Evolutionary conservation across 306 rosid genomes (phyloP).

Genomic region (Corylus americana): DNA sequence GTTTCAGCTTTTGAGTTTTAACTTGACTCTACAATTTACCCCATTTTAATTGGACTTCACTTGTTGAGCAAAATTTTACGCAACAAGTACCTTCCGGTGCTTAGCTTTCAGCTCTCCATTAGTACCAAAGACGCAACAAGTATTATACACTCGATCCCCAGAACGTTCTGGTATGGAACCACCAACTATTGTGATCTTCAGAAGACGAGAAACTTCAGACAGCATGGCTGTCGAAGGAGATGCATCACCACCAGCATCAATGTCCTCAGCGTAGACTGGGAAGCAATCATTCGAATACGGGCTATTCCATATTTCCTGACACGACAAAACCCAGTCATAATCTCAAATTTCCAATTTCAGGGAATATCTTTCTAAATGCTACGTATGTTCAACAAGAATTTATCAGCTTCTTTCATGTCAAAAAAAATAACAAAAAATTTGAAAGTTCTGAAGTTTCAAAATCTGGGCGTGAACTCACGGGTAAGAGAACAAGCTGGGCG

Average conservation of each 20-base stretch:
- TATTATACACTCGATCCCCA: slow-evolving; percentile 66
- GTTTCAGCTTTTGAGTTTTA: no score
- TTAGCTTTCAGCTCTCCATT: slow-evolving; percentile 78
- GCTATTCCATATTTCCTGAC: slow-evolving; percentile 93
- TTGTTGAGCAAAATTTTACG: not conserved
- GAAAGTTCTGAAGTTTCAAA: not conserved
- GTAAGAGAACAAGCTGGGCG: slow-evolving; percentile 77
- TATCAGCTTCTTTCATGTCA: not conserved
- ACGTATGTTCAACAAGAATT: not conserved
- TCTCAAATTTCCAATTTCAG: not conserved
- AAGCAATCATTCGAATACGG: slow-evolving; percentile 88
- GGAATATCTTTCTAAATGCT: not conserved
- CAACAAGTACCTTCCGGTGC: slow-evolving; percentile 72
- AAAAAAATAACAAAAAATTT: not conserved
- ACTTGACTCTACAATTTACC: no score
- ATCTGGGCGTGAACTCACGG: slow-evolving; percentile 47
- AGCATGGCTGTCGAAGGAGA: slow-evolving; percentile 98
- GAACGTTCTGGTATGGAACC: slow-evolving; percentile 90
- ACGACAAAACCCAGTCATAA: slow-evolving; percentile 7
- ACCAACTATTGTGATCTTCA: slow-evolving; percentile 86
- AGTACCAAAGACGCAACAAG: slow-evolving; percentile 84
- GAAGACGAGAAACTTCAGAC: slow-evolving; percentile 60
- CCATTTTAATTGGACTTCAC: no score
- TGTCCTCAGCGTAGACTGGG: slow-evolving; percentile 84
- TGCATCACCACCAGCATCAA: slow-evolving; percentile 76